Evolutionary conservation across 1,139 yeast species (phyloP).

Genomic region (Blastobotrys illinoisensis): DNA sequence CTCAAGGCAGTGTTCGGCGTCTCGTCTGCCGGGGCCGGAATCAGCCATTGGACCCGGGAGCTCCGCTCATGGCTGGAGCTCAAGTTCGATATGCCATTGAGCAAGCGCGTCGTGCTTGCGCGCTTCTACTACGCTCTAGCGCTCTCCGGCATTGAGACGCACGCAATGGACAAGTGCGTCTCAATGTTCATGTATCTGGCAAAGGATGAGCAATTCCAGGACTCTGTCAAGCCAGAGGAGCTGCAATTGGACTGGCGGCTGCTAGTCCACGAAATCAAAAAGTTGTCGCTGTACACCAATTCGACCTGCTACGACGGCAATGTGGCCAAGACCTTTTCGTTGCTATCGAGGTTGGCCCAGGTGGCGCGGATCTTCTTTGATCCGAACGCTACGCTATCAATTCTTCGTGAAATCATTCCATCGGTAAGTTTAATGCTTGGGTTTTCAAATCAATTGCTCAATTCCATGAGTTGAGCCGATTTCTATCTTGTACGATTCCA

Average conservation of each 20-base stretch:
- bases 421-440: constrained; percentile 24
- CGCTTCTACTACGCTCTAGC: constrained; percentile 69
- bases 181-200: constrained; percentile 54
- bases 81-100: constrained; percentile 77
- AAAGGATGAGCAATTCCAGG: constrained; percentile 26
- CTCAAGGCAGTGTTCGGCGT: constrained; percentile 67
- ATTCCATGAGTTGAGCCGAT: no score
- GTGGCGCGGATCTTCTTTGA: constrained; percentile 45
- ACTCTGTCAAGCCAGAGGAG: constrained; percentile 19
- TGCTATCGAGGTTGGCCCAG: constrained; percentile 43
- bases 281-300: constrained; percentile 22
- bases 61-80: constrained; percentile 71
- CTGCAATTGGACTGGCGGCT: constrained; percentile 27
- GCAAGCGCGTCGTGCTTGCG: constrained; percentile 56
- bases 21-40: constrained; percentile 67
- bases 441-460: not conserved
- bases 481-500: no score
- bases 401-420: constrained; percentile 45
- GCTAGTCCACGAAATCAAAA: constrained; percentile 19
- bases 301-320: constrained; percentile 22
- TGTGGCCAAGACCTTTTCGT: constrained; percentile 37
- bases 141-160: constrained; percentile 67
- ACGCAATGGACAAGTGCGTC: constrained; percentile 58
- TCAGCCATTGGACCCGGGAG: constrained; percentile 87
- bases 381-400: constrained; percentile 29